Evolutionary conservation across 441 rosid genomes (phyloP).

Genomic region (Corymbia citriodora): DNA sequence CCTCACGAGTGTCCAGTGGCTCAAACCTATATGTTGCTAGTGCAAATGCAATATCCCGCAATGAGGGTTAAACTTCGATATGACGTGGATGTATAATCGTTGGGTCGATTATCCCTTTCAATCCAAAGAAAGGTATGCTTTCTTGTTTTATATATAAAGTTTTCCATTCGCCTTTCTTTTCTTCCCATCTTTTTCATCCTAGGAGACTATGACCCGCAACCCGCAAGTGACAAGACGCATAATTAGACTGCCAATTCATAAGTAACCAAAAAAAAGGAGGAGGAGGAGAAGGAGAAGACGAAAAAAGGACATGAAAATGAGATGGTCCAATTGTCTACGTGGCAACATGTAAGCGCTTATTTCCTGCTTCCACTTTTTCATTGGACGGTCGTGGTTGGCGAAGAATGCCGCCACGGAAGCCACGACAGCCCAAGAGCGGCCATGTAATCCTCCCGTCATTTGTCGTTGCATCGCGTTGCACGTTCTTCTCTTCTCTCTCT

Average conservation of each 20-base stretch:
- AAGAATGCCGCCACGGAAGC: not conserved
- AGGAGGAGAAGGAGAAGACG: too few relatives aligned
- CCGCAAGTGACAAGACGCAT: not conserved
- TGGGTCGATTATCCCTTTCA: not conserved
- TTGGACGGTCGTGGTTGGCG: not conserved
- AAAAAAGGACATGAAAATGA: not conserved
- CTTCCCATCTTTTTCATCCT: not conserved
- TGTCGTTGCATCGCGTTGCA: not conserved
- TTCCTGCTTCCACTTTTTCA: not conserved
- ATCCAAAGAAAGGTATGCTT: not conserved
- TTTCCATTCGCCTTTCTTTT: not conserved
- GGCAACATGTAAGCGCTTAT: not conserved
- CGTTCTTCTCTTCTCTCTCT: not conserved
- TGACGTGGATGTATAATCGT: not conserved
- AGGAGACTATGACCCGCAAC: not conserved
- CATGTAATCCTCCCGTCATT: not conserved
- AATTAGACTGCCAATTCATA: not conserved
- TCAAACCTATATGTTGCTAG: not conserved
- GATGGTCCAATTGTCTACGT: not conserved
- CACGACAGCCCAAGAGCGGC: not conserved
- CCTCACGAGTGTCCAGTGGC: not conserved
- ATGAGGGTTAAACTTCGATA: not conserved
- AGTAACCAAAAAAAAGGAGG: rapidly evolving
- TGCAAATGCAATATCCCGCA: not conserved
- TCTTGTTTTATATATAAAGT: not conserved